Percentiles rank a stretch among this genome's conserved stretches.
Evolutionary conservation across 192 early-diverging fungal genomes (phyloP).

Genomic region (Lobulomyces angularis): DNA sequence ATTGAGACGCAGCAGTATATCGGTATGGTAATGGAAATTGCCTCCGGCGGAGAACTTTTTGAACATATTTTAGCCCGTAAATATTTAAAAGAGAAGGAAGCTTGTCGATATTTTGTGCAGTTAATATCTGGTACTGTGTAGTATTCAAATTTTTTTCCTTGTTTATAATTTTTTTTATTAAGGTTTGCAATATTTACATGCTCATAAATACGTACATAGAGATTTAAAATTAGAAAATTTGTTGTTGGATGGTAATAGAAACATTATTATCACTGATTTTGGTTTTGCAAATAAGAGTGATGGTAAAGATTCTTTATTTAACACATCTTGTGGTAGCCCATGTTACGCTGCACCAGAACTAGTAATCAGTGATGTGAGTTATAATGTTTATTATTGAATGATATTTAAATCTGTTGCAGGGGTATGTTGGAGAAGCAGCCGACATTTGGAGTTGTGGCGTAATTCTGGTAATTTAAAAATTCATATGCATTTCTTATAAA

Average conservation of each 20-base stretch:
- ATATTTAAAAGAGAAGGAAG: conserved; percentile 15
- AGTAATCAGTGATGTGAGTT: conserved; percentile 23
- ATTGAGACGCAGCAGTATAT: conserved; percentile 23
- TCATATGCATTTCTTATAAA: neutral
- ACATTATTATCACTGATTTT: conserved; percentile 34
- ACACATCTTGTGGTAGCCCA: conserved; percentile 27
- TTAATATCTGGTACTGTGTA: conserved; percentile 20
- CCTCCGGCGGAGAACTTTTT: conserved; percentile 20
- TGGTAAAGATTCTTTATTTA: neutral
- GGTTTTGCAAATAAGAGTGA: conserved; percentile 23
- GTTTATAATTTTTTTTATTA: neutral
- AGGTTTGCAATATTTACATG: conserved; percentile 28
- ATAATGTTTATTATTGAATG: neutral
- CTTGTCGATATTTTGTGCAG: conserved; percentile 20
- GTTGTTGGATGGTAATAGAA: conserved; percentile 16
- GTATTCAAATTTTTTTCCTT: too few relatives aligned
- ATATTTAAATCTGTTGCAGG: conserved; percentile 13
- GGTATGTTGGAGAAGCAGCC: conserved; percentile 80
- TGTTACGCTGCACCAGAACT: conserved; percentile 35
- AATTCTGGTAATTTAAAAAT: conserved; percentile 38
- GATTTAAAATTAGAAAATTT: conserved; percentile 35
- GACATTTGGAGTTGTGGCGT: conserved; percentile 97
- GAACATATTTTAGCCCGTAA: conserved; percentile 19
- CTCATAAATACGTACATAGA: conserved; percentile 30
- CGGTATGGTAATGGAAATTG: conserved; percentile 24